phyloP scores from a whole-genome alignment of 31 red algal genomes.

The Porphyra umbilicalis region DNA sequence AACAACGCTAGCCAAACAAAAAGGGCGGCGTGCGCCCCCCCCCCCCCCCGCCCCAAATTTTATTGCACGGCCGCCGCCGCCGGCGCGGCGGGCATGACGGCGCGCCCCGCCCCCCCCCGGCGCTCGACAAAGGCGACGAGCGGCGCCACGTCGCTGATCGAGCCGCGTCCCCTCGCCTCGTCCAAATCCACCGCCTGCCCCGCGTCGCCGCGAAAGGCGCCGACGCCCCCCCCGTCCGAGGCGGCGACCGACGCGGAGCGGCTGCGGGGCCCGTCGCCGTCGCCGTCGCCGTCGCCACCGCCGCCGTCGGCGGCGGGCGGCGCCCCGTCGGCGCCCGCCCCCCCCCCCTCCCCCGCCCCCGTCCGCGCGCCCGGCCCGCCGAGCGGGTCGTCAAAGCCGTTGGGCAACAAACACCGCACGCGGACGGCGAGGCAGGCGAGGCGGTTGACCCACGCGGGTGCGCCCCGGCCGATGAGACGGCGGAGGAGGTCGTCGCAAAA shows the following conservation, averaged over 20 bases:
- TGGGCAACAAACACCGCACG: constrained; percentile 34
- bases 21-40: too few species aligned
- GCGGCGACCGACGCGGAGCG: neutral
- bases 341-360: neutral
- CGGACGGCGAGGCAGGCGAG: constrained; percentile 40
- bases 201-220: neutral
- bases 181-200: neutral
- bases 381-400: constrained; percentile 26
- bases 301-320: neutral
- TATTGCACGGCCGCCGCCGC: neutral
- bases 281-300: neutral
- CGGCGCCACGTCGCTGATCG: neutral
- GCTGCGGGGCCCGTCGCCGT: neutral
- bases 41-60: too few species aligned
- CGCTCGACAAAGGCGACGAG: neutral
- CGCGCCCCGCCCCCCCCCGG: neutral
- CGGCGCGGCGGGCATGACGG: neutral
- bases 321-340: neutral
- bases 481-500: constrained; percentile 56
- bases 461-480: constrained; percentile 35
- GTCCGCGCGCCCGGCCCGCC: constrained; percentile 7
- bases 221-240: neutral
- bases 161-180: neutral
- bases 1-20: too few species aligned
- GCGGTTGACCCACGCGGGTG: constrained; percentile 45